phyloP scores from a whole-genome alignment of 441 rosid species.

The Corymbia calophylla region DNA sequence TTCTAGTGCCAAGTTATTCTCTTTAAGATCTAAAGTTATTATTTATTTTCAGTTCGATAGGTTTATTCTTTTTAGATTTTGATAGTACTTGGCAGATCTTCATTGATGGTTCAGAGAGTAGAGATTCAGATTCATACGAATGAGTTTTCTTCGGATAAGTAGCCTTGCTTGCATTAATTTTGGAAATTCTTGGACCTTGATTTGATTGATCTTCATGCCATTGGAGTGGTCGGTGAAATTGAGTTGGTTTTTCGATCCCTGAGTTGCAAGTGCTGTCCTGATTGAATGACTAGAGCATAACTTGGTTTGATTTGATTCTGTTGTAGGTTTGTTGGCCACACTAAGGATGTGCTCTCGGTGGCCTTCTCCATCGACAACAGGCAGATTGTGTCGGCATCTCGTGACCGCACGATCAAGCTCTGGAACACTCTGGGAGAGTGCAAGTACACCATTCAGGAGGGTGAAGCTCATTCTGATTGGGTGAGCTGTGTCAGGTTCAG shows the following conservation, averaged over 20 bases:
- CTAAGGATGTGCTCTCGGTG: conserved; percentile 90
- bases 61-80: neutral
- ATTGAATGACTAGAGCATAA: neutral
- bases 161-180: neutral
- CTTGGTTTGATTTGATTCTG: neutral
- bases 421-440: conserved; percentile 96
- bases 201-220: neutral
- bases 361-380: conserved; percentile 96
- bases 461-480: conserved; percentile 77
- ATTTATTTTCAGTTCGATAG: neutral
- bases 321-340: conserved; percentile 67
- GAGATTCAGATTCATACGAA: neutral
- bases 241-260: neutral
- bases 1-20: neutral
- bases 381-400: conserved; percentile 96
- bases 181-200: neutral
- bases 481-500: conserved; percentile 91
- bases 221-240: neutral
- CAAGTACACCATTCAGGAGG: conserved; percentile 81
- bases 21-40: rapidly evolving
- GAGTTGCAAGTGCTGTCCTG: neutral
- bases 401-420: conserved; percentile 76
- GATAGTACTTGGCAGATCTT: neutral
- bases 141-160: neutral
- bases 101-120: neutral